Base-by-base conservation (phyloP, 2,329 filamentous ascomycete genomes). In the Aschersonia sp. region DNA sequence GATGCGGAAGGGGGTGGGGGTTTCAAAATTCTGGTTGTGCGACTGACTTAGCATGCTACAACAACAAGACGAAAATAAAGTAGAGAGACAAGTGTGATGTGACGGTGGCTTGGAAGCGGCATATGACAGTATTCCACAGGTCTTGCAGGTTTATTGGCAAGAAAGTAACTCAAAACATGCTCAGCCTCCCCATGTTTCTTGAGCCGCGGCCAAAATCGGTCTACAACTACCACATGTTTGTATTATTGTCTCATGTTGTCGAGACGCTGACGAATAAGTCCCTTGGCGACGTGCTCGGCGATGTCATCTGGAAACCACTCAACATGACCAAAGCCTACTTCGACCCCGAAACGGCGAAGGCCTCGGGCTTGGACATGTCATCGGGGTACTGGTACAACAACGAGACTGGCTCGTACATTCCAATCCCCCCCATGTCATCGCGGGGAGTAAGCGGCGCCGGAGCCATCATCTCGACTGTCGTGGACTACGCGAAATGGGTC, bases 151-250 rank as follows among this genome's bases (percentile, higher is more conserved):
- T n/a, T n/a, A n/a, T n/a, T 20, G 20, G 20, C 20, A 20, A 20
- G 20, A 20, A 20, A 1, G 20, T 20, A 20, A 20, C 20, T 20
- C 20, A 20, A 20, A 68, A 65, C 20, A 52, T 77, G 30, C 62
- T 73, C 3, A 55, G 73, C 51, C 57, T 78, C 12, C 64, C 68
- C 2, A 53, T 72, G 51, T 63, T 62, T 0, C 57, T 59, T 5
- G 68, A 73, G 51, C 64, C 72, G 4, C 63, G 75, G 2, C 62
- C 64, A 1, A 61, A 54, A 47, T 75, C 62, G 48, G 62, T 69
- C 50, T 77, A 78, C 55, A 68, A 62, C 55, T 77, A 78, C 55
- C 59, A 68, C 48, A 74, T 76, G 66, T 78, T 65, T 53, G 61
- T 61, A 1, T 63, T 63, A 1, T 62, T 67, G 2, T 66, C 66